Percentiles rank a stretch among this genome's conserved stretches.
Conservation (phyloP, 192 early-diverging fungal genomes). For the Tieghemiomyces parasiticus region DNA sequence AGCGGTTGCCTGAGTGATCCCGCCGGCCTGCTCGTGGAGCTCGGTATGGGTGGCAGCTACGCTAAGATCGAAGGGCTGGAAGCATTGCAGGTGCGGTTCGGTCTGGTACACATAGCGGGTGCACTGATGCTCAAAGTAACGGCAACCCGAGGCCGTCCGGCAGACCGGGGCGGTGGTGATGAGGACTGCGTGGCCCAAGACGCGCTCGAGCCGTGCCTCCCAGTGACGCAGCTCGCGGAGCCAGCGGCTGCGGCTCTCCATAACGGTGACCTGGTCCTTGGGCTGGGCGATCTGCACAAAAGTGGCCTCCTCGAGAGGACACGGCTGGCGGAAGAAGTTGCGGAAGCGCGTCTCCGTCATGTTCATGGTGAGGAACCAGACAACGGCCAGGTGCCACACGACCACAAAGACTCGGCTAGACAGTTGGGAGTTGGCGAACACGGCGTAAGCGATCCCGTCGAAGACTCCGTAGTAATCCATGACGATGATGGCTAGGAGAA, state of each 20-base stretch:
- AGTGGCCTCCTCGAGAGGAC: slow-evolving; percentile 24
- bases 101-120: slow-evolving; percentile 56
- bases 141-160: slow-evolving; percentile 20
- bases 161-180: slow-evolving; percentile 26
- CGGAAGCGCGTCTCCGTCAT: slow-evolving; percentile 27
- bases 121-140: slow-evolving; percentile 63
- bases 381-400: slow-evolving; percentile 52
- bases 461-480: slow-evolving; percentile 62
- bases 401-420: slow-evolving; percentile 50
- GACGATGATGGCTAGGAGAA: slow-evolving; percentile 48
- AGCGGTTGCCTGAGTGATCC: slow-evolving; percentile 37
- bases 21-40: slow-evolving; percentile 27
- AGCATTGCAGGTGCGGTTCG: slow-evolving; percentile 19
- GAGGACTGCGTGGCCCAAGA: slow-evolving; percentile 26
- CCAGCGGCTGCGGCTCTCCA: slow-evolving; percentile 28
- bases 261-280: slow-evolving; percentile 30
- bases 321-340: slow-evolving; percentile 57
- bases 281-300: slow-evolving; percentile 39
- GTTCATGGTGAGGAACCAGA: slow-evolving; percentile 48
- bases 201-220: slow-evolving; percentile 16
- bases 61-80: slow-evolving; percentile 37
- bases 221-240: slow-evolving; percentile 20
- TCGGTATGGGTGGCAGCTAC: slow-evolving; percentile 41
- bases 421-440: slow-evolving; percentile 45
- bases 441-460: slow-evolving; percentile 27